Base-by-base conservation (phyloP, 2,329 filamentous ascomycete species). In the Trichophyton schoenleinii region DNA sequence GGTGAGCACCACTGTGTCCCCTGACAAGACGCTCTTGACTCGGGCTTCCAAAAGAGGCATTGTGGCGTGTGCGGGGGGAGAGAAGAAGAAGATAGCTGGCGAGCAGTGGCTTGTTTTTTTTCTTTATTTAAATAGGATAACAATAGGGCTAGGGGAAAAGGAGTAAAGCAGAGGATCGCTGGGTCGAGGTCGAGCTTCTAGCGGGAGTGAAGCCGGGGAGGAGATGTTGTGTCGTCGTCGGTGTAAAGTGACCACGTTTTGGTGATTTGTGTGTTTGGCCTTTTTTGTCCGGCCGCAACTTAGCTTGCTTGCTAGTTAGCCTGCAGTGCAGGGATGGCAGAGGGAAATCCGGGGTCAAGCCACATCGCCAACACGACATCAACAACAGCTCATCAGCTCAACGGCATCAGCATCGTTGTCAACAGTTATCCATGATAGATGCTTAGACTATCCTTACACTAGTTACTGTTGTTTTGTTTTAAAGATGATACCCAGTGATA, bases 11-110 rank as follows among this genome's bases (percentile, higher is more conserved):
- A 97, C 78, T 31, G 91, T 96, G 79, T 97, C 94, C 70, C 94
- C 94, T 70, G 91, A 96, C 70, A 95, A 80, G 68, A 96, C 89
- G 73, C 87, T 89, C 82, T 99, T 99, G 76, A 97, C 91, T 70
- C 86, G 88, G 72, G 86, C 81, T 78, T 82, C 74, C 61, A 78
- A 67, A 66, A 74, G 70, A 73, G 75, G 73, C 65, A 65, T 72
- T 68, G 60, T 63, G 58, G 52, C 25, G 62, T 53, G 49, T 53
- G 49, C 49, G 25, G 25, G 20, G 48, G 22, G 49, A 9, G 49
- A 9, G 18, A 18, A 18, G 22, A 22, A 22, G 44, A 53, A 22
- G 5, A 25, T 20, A 13, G 44, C 44, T 15, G 44, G 8, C 9
- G 20, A 20, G 46, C 46, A 38, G 18, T 25, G 18, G 46, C 20